Base-by-base conservation (phyloP, 1,139 yeast species). In the Candida buenavistaensis region DNA sequence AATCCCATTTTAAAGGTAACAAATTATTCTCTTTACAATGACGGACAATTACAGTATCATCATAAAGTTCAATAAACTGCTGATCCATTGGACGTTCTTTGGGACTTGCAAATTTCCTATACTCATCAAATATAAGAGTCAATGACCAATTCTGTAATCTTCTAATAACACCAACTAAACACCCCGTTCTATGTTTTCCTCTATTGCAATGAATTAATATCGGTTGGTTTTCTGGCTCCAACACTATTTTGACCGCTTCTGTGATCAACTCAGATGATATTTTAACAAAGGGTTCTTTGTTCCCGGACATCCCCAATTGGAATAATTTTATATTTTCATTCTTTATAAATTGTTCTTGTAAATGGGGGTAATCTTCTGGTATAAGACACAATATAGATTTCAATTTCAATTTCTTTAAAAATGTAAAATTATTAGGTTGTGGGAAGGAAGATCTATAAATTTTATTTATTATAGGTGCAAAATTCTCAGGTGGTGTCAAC, bases 131-230 rank as follows among this genome's bases (percentile, higher is more conserved):
- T 13, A 90, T 92, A 75, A 90, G 85, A 1, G 96, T 83, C 47
- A 88, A 60, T 2, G 96, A 83, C 98, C 98, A 92, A 42, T 82
- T 79, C 54, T 92, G 97, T 35, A 90, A 62, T 48, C 94, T 71
- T 41, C 98, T 65, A 27, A 92, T 69, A 47, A 96, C 92, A 2
- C 98, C 98, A 8, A 92, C 92, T 12, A 92, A 68, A 58, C 97
- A 92, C 0, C 98, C 98, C 0, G 98, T 92, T 47, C 98, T 74
- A 56, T 92, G 98, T 51, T 92, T 92, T 6, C 98, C 98, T 39
- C 97, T 68, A 59, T 92, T 92, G 60, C 98, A 92, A 61, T 92
- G 98, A 30, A 92, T 86, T 40, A 92, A 66, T 10, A 92, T 69
- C 0, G 98, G 98, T 40, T 89, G 97, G 57, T 92, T 90, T 12